Evolutionary conservation across 2,329 filamentous ascomycete genomes (phyloP).

Genomic region (Didymella pinodella): DNA sequence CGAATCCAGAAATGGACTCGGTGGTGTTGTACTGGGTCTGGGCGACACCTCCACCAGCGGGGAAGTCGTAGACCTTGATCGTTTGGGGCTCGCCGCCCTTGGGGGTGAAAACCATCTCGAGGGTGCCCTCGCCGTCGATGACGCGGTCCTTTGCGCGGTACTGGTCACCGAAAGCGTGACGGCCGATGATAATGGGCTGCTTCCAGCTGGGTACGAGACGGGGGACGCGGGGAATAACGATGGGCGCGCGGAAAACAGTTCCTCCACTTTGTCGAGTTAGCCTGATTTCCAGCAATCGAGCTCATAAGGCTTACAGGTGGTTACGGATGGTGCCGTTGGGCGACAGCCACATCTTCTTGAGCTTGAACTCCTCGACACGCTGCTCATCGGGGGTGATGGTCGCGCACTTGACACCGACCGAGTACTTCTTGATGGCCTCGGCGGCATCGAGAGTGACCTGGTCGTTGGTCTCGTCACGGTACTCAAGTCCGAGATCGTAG

Average conservation of each 20-base stretch:
- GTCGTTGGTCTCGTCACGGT: conserved; percentile 95
- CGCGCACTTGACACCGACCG: conserved; percentile 97
- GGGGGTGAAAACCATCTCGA: conserved; percentile 95
- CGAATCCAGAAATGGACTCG: conserved; percentile 93
- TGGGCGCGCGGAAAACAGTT: conserved; percentile 98
- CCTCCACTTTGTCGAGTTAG: conserved; percentile 67
- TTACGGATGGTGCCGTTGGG: conserved; percentile 89
- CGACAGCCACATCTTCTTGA: conserved; percentile 99
- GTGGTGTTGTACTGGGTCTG: conserved; percentile 99
- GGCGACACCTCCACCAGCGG: conserved; percentile 83
- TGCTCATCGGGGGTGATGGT: conserved; percentile 98
- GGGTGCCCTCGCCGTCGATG: conserved; percentile 80
- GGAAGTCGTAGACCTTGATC: conserved; percentile 91
- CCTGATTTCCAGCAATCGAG: neutral
- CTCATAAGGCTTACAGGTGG: conserved; percentile 57
- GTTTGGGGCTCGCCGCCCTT: conserved; percentile 79
- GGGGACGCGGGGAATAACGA: conserved; percentile 92
- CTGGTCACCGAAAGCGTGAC: conserved; percentile 98
- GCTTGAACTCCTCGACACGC: conserved; percentile 95
- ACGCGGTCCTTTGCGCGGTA: conserved; percentile 96
- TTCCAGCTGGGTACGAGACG: conserved; percentile 97
- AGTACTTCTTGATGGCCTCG: conserved; percentile 98
- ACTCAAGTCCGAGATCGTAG: conserved; percentile 91
- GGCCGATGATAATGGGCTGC: conserved; percentile 98
- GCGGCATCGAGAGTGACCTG: conserved; percentile 94